Evolutionary conservation across 331 rosid species (phyloP).

Genomic region (Rosa hybrid): DNA sequence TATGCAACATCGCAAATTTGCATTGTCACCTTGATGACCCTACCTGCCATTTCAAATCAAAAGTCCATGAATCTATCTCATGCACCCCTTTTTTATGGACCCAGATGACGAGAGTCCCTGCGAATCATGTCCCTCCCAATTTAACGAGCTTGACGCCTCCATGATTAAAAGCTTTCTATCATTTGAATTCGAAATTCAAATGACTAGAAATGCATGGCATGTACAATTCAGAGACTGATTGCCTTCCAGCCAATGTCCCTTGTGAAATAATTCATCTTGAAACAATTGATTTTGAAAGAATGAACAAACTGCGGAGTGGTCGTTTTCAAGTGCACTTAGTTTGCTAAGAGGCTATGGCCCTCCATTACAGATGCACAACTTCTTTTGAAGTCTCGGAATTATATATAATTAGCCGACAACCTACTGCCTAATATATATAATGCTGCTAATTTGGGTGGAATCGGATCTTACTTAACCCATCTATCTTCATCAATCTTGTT

Average conservation of each 20-base stretch:
- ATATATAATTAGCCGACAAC: background rate
- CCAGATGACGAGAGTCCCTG: background rate
- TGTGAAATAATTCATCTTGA: background rate
- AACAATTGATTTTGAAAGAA: background rate
- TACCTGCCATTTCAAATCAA: background rate
- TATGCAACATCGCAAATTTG: background rate
- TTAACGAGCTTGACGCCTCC: background rate
- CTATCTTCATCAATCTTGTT: background rate
- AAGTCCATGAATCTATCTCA: background rate
- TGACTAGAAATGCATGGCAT: background rate
- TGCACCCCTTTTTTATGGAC: background rate
- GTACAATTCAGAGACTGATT: background rate
- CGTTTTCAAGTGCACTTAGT: background rate
- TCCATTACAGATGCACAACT: background rate
- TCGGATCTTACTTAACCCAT: background rate
- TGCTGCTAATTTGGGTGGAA: background rate
- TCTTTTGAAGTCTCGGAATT: background rate
- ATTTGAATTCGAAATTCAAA: slow-evolving; percentile 10
- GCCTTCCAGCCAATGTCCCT: too few relatives aligned
- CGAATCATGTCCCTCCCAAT: background rate
- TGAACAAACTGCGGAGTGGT: background rate
- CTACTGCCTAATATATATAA: background rate
- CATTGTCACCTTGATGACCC: background rate
- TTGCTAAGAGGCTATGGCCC: background rate
- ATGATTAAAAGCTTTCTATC: background rate